Conservation (phyloP, 1,284 basidiomycete species). For the Trametes sp. region DNA sequence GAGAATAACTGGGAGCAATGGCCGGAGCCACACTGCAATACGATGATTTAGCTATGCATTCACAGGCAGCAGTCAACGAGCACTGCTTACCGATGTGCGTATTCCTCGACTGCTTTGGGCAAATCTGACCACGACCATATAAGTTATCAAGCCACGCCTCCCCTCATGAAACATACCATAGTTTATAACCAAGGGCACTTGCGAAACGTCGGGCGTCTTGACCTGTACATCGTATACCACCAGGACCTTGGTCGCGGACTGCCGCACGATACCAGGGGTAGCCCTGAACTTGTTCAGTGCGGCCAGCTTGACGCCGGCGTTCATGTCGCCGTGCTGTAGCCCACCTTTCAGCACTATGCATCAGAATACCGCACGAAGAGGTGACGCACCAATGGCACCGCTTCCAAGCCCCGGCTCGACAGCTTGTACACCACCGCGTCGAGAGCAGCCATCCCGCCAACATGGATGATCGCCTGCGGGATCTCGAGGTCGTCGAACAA, state of each 20-base stretch:
- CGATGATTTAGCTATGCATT: constrained; percentile 8
- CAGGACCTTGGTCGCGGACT: constrained; percentile 73
- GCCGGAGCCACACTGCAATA: constrained; percentile 75
- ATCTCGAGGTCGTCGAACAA: constrained; percentile 91
- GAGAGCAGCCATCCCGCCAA: constrained; percentile 85
- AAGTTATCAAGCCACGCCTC: background rate
- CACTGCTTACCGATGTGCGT: constrained; percentile 81
- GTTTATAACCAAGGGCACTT: constrained; percentile 92
- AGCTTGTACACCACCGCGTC: constrained; percentile 91
- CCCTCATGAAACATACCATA: constrained; percentile 63
- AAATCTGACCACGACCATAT: constrained; percentile 63
- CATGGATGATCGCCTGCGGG: constrained; percentile 87
- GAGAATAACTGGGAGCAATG: constrained; percentile 79
- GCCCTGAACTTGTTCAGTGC: constrained; percentile 83
- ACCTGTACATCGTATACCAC: constrained; percentile 93
- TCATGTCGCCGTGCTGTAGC: constrained; percentile 87
- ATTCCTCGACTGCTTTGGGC: constrained; percentile 95
- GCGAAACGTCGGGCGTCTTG: constrained; percentile 88
- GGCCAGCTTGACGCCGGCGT: constrained; percentile 78
- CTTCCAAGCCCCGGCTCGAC: constrained; percentile 85
- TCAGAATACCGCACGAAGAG: background rate
- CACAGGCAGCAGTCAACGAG: background rate
- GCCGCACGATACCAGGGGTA: constrained; percentile 63
- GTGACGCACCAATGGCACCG: constrained; percentile 76
- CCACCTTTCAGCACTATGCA: background rate